Conservation (phyloP, 2,329 filamentous ascomycete genomes). For the Trichoderma sp. region DNA sequence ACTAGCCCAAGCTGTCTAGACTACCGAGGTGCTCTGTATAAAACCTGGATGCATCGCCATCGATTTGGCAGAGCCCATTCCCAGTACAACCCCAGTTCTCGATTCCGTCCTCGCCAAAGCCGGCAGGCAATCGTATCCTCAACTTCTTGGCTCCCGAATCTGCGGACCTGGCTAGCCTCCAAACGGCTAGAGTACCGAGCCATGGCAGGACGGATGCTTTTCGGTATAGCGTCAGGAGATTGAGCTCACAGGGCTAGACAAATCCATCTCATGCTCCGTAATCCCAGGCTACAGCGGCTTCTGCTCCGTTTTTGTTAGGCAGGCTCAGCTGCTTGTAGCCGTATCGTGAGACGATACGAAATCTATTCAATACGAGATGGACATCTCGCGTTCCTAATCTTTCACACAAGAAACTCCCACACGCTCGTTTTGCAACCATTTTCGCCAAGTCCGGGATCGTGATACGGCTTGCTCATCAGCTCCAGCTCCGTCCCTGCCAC, state of each 20-base stretch:
- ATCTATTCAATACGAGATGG: not conserved
- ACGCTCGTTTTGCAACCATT: not conserved
- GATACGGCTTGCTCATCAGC: not conserved
- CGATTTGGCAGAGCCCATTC: not conserved
- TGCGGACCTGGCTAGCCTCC: constrained; percentile 8
- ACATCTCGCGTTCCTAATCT: not conserved
- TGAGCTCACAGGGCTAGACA: not conserved
- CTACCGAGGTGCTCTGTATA: not conserved
- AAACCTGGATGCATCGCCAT: not conserved
- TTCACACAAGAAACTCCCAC: not conserved
- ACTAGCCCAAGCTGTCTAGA: not conserved
- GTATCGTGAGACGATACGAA: not conserved
- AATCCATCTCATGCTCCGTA: not conserved
- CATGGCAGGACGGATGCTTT: not conserved
- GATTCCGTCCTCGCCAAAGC: no score
- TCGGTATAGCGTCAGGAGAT: not conserved
- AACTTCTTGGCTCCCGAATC: not conserved
- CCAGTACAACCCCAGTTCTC: not conserved
- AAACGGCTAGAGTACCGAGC: constrained; percentile 5
- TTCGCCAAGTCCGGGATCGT: not conserved
- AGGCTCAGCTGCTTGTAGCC: not conserved
- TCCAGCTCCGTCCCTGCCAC: not conserved
- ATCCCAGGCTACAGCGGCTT: not conserved
- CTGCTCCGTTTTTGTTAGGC: not conserved
- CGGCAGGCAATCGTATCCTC: not conserved